phyloP scores from a whole-genome alignment of 2,329 filamentous ascomycete genomes.

The Colletotrichum falcatum region DNA sequence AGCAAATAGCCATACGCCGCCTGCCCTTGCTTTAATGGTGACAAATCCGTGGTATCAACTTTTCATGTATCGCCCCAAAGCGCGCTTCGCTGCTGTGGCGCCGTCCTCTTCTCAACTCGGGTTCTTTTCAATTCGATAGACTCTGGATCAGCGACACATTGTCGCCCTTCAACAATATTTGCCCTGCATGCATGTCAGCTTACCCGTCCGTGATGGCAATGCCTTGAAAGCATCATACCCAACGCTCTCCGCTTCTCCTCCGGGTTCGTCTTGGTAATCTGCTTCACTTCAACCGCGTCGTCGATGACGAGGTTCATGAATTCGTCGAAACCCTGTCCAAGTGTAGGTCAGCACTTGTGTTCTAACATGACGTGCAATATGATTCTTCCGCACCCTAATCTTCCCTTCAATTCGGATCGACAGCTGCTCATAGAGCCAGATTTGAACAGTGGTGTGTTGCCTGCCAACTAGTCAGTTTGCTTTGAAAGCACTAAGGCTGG shows the following conservation, averaged over 20 bases:
- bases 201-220: not conserved
- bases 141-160: constrained; percentile 86
- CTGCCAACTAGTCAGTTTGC: constrained; percentile 5
- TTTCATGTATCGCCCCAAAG: constrained; percentile 26
- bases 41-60: constrained; percentile 38
- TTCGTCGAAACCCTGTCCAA: constrained; percentile 90
- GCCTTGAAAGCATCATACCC: constrained; percentile 65
- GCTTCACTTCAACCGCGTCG: constrained; percentile 91
- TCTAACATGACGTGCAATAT: no score
- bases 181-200: constrained; percentile 66
- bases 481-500: not conserved
- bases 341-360: constrained; percentile 39
- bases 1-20: constrained; percentile 60
- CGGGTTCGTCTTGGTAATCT: constrained; percentile 81
- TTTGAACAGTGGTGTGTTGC: constrained; percentile 84
- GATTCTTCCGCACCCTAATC: constrained; percentile 77
- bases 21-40: constrained; percentile 10
- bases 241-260: constrained; percentile 82
- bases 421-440: constrained; percentile 98
- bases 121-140: constrained; percentile 68
- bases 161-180: constrained; percentile 89
- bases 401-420: constrained; percentile 95
- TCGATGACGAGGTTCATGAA: constrained; percentile 99
- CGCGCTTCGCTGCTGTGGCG: constrained; percentile 10
- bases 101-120: constrained; percentile 63